phyloP scores from a whole-genome alignment of 192 early-diverging fungal genomes.

The Gorgonomyces haynaldii region DNA sequence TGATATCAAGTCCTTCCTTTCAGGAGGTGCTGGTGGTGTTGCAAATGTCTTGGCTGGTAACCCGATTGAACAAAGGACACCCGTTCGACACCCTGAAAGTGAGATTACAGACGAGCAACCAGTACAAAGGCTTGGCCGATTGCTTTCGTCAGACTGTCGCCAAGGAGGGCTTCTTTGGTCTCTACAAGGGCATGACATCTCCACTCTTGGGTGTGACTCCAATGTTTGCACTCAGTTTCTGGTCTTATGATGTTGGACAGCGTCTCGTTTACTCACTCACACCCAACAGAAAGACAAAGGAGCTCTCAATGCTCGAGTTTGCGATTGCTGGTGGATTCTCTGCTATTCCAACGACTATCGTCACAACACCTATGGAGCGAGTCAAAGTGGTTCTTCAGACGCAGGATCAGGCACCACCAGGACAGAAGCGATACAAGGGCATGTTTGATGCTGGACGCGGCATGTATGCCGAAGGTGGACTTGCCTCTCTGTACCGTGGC shows the following conservation, averaged over 20 bases:
- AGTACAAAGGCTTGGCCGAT: constrained; percentile 80
- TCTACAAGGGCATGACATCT: constrained; percentile 92
- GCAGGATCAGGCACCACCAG: constrained; percentile 45
- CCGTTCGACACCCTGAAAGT: constrained; percentile 78
- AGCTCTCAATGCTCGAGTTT: constrained; percentile 64
- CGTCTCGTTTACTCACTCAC: constrained; percentile 49
- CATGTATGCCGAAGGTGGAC: constrained; percentile 77
- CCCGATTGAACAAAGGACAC: constrained; percentile 19
- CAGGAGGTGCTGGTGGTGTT: constrained; percentile 86
- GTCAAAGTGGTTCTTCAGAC: constrained; percentile 94
- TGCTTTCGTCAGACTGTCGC: constrained; percentile 84
- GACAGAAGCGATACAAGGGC: constrained; percentile 75
- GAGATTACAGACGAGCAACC: constrained; percentile 81
- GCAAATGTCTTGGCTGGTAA: constrained; percentile 61
- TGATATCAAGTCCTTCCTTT: constrained; percentile 74
- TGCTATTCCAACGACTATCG: constrained; percentile 83
- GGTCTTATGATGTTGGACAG: constrained; percentile 67
- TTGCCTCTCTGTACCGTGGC: constrained; percentile 81
- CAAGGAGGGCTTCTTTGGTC: constrained; percentile 77
- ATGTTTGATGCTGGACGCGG: constrained; percentile 77
- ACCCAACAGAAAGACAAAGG: constrained; percentile 39
- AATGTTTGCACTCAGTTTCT: constrained; percentile 91
- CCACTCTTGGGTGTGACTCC: constrained; percentile 91
- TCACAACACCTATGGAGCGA: constrained; percentile 91
- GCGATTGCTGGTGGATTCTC: constrained; percentile 89